These are phyloP conservation scores for Neocatenulostroma microsporum DNA, from an alignment of 2,329 filamentous ascomycete genomes.

Conservation along the genomic window DNA sequence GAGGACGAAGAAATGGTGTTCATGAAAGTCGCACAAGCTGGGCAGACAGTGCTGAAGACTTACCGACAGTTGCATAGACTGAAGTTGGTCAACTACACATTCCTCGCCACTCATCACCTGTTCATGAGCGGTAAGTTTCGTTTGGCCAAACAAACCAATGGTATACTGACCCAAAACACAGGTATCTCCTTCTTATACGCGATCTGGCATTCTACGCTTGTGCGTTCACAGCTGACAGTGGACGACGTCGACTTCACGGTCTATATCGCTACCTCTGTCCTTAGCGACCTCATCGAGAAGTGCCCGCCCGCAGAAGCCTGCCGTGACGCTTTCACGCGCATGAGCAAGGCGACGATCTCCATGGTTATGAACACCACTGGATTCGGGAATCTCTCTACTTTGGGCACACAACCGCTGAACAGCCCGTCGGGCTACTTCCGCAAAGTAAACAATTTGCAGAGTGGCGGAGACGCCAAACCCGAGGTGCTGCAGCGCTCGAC, in stretches of 20 bases:
- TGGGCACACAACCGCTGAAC: constrained; percentile 23
- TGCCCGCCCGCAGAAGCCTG: constrained; percentile 93
- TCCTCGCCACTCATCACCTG: constrained; percentile 74
- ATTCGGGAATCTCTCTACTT: constrained; percentile 49
- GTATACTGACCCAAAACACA: constrained; percentile 21
- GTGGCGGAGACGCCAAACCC: constrained; percentile 5
- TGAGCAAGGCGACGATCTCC: constrained; percentile 88
- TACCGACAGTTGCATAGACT: constrained; percentile 84
- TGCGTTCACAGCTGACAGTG: constrained; percentile 76
- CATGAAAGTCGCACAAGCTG: constrained; percentile 88
- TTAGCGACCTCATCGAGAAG: constrained; percentile 85
- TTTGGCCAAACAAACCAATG: too few species aligned
- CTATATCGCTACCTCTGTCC: constrained; percentile 82
- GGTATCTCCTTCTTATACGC: constrained; percentile 89
- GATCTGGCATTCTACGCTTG: constrained; percentile 89
- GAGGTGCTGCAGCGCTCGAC: constrained; percentile 4
- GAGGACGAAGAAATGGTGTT: constrained; percentile 89
- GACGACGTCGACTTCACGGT: constrained; percentile 98
- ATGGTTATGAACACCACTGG: constrained; percentile 79
- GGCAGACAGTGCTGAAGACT: constrained; percentile 82
- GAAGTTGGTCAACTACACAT: constrained; percentile 85
- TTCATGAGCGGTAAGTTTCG: constrained; percentile 76
- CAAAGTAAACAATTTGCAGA: constrained; percentile 1
- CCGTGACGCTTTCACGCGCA: constrained; percentile 87
- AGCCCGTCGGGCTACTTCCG: constrained; percentile 22